Conservation (phyloP, 2,329 filamentous ascomycete species). For the Cercospora janseana region DNA sequence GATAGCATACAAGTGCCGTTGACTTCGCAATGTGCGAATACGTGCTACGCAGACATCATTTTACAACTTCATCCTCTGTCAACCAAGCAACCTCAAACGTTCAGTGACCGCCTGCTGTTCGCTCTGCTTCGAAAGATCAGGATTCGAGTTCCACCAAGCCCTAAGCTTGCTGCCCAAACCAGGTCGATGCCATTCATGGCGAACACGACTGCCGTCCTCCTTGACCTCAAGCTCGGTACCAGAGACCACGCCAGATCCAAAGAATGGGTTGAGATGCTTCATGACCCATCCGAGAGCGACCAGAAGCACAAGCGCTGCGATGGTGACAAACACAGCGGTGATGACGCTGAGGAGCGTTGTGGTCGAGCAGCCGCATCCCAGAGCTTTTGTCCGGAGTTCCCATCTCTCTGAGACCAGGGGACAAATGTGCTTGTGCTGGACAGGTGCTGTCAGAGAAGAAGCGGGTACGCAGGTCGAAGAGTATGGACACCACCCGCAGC, state of each 20-base stretch:
- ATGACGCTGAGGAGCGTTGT: conserved; percentile 47
- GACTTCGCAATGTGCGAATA: too few relatives aligned
- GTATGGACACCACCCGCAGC: conserved; percentile 47
- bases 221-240: conserved; percentile 36
- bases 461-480: conserved; percentile 46
- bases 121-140: conserved; percentile 31
- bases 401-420: conserved; percentile 45
- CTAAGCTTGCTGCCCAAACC: conserved; percentile 19
- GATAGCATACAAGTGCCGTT: too few relatives aligned
- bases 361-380: conserved; percentile 49
- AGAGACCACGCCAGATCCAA: conserved; percentile 32
- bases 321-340: conserved; percentile 44
- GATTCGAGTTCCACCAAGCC: conserved; percentile 9
- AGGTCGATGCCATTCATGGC: conserved; percentile 27
- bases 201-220: conserved; percentile 29
- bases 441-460: conserved; percentile 43
- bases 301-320: conserved; percentile 41
- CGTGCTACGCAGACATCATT: too few relatives aligned
- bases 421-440: conserved; percentile 37
- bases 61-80: not conserved
- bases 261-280: conserved; percentile 27
- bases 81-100: conserved; percentile 34
- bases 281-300: conserved; percentile 31
- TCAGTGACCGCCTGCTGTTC: conserved; percentile 41
- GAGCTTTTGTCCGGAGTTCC: conserved; percentile 45